Conservation (phyloP, 2,329 filamentous ascomycete species). For the Aspergillus uvarum region DNA sequence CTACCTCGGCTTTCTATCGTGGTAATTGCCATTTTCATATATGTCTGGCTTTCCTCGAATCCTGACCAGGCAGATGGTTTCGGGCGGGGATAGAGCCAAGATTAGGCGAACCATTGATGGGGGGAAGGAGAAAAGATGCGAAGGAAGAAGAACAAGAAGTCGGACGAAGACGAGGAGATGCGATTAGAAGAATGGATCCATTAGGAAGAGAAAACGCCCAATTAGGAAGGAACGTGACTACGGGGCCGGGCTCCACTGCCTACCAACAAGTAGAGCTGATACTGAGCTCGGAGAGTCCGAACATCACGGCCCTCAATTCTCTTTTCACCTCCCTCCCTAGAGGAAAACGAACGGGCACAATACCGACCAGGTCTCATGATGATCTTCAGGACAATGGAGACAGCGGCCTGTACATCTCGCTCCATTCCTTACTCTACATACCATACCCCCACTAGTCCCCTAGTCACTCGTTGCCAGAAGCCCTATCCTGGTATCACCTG, state of each 20-base stretch:
- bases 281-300: neutral
- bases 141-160: neutral
- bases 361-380: constrained; percentile 1
- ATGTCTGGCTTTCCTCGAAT: neutral
- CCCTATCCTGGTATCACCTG: constrained; percentile 20
- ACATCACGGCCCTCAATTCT: neutral
- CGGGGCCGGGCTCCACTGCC: neutral
- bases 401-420: neutral
- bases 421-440: constrained; percentile 4
- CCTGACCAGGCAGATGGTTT: neutral
- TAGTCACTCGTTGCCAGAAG: neutral
- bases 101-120: neutral
- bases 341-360: neutral
- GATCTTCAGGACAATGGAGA: neutral
- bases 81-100: neutral
- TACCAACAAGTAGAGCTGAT: too few relatives aligned
- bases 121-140: neutral
- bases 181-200: neutral
- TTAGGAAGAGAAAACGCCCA: neutral
- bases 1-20: neutral
- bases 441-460: neutral
- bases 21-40: neutral
- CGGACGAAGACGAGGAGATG: neutral
- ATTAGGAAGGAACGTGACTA: neutral
- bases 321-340: neutral